Evolutionary conservation across 257 asterid species (phyloP), one percentile per base, ranked within the genome.

Genomic region (Nicotiana otophora): DNA sequence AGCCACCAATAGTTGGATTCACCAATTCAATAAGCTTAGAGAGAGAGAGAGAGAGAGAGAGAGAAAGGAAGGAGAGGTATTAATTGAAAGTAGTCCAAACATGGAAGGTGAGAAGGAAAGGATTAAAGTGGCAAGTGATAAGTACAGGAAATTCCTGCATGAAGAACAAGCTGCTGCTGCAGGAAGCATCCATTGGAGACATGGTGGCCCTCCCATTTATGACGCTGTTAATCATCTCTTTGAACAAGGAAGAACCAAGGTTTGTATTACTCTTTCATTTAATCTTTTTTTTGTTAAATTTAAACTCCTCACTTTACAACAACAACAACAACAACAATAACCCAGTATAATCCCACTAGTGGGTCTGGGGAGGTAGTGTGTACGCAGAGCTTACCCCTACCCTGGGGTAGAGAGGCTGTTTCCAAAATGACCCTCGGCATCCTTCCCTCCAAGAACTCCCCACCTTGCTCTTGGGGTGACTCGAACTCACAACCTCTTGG

Each of bases 201-300:
- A 95, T 55, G 98, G 98, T 42, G 98, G 84, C 31, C 95, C 98
- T 90, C 98, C 98, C 54, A 88, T 7, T 10, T 95, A 85, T 62
- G 93, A 91, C 34, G 51, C 57, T 81, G 98, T 92, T 6, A 95
- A 93, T 83, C 61, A 82, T 63, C 89, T 95, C 17, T 95, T 95
- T 23, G 97, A 95, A 85, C 70, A 95, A 82, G 98, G 98, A 86
- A 89, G 96, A 48, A 93, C 97, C 68, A 88, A 90, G 85, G 98
- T 85, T 78, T 31, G 83, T 84, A 7, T 7, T 61, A 15, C 31
- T 57, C 0, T 1, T 54, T 54, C 7, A 0, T 54, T 12, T 54
- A 4, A 14, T 14, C 4, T 54, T 6, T 7, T 7, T 39, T 8
- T 8, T 42, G 2, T 42, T 42, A 42, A 42, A 31, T 3, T 9